phyloP scores from a whole-genome alignment of 345 rosid species.

The Cochlearia excelsa region DNA sequence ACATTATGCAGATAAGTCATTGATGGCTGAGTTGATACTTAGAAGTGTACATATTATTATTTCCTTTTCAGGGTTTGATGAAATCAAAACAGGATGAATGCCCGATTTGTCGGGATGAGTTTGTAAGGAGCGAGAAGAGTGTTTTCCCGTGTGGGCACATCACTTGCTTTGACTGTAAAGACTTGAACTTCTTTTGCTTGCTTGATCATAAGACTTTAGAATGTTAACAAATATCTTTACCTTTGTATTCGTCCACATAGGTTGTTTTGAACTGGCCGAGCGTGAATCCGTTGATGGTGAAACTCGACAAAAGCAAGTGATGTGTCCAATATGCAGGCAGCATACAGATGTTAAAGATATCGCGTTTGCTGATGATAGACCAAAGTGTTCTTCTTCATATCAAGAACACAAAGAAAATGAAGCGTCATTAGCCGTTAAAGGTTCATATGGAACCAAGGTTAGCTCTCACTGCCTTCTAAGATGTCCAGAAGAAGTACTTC shows the following conservation, averaged over 20 bases:
- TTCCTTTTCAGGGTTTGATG: conserved; percentile 64
- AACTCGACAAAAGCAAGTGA: conserved; percentile 64
- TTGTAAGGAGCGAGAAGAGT: conserved; percentile 70
- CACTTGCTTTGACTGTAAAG: conserved; percentile 89
- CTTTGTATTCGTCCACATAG: conserved; percentile 41
- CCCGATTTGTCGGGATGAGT: conserved; percentile 90
- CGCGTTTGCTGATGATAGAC: conserved; percentile 76
- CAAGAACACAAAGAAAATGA: conserved; percentile 51
- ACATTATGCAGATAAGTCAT: too few species aligned
- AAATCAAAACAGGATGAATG: conserved; percentile 76
- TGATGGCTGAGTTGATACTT: too few species aligned
- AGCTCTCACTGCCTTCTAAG: conserved; percentile 12
- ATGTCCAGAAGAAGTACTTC: conserved; percentile 16
- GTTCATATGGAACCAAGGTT: conserved; percentile 98
- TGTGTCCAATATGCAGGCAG: conserved; percentile 94
- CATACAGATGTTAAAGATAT: conserved; percentile 77
- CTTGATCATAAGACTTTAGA: too few species aligned
- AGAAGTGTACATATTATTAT: too few species aligned
- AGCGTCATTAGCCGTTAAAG: conserved; percentile 63
- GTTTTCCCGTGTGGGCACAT: conserved; percentile 92
- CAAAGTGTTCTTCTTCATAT: conserved; percentile 39
- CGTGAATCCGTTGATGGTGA: conserved; percentile 41
- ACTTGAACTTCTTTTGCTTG: conserved; percentile 23
- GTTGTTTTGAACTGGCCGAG: conserved; percentile 81
- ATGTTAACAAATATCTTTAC: too few species aligned